phyloP scores from a whole-genome alignment of 2,329 filamentous ascomycete genomes.

The Leptosphaerulina australis region DNA sequence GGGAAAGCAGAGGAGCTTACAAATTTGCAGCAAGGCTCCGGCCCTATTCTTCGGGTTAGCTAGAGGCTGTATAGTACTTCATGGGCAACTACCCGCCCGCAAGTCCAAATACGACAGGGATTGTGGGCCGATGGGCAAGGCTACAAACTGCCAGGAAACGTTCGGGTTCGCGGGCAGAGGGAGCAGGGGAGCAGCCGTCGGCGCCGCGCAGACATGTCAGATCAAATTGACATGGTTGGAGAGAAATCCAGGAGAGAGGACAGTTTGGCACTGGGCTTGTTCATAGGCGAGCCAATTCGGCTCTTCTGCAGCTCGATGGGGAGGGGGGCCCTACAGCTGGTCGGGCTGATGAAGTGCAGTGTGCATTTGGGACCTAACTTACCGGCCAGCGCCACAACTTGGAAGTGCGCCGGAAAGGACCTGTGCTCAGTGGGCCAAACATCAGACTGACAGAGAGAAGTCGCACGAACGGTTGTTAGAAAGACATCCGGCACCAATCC shows the following conservation, averaged over 20 bases:
- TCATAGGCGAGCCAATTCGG: not conserved
- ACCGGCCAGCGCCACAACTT: constrained; percentile 28
- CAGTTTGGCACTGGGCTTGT: not conserved
- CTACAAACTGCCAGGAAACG: constrained; percentile 7
- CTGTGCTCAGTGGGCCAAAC: constrained; percentile 8
- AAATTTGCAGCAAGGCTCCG: constrained; percentile 15
- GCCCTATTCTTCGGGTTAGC: constrained; percentile 16
- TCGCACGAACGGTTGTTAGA: constrained; percentile 20
- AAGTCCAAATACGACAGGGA: constrained; percentile 21
- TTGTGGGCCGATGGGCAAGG: constrained; percentile 1
- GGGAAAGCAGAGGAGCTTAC: constrained; percentile 12
- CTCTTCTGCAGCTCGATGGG: not conserved
- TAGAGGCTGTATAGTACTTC: constrained; percentile 20
- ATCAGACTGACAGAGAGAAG: constrained; percentile 9
- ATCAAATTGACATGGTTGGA: constrained; percentile 26
- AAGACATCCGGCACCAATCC: constrained; percentile 16
- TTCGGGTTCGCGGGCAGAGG: constrained; percentile 6
- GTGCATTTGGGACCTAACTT: constrained; percentile 22
- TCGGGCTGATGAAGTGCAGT: constrained; percentile 18
- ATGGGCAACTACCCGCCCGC: constrained; percentile 10
- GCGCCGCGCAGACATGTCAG: constrained; percentile 37
- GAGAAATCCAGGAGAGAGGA: not conserved
- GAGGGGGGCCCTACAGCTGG: constrained; percentile 14
- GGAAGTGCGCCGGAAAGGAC: constrained; percentile 12
- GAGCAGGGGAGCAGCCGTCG: constrained; percentile 26